Base-by-base conservation (phyloP, 176 grass and related monocot genomes). In the Carex scoparia region DNA sequence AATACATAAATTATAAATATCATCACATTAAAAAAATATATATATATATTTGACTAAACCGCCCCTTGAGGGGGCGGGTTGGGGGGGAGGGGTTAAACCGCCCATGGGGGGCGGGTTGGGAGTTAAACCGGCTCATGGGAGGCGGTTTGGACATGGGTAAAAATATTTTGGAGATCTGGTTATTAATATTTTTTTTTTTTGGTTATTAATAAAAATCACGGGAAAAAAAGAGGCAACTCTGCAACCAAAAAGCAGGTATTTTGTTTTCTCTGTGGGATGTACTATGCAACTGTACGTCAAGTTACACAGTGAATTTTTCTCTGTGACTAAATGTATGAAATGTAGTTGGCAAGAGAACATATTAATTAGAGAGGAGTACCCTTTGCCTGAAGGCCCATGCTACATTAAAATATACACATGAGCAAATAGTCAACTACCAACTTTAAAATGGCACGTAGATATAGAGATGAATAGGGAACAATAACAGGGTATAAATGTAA, bases 401-500 rank as follows among this genome's bases (percentile, higher is more conserved):
- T 56, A 56, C 49, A 57, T 56, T 72, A 72, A 72, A 71, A 33
- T 28, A 74, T 78, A 78, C 23, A 77, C 8, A 15, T 1, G 5
- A 77, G 23, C 49, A 55, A 56, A 16, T 78, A 78, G 74, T 78
- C 49, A 78, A 78, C 73, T 54, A 10, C 74, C 49, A 76, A 76
- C 71, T 54, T 28, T 28, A 76, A 54, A 76, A 53, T 30, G 71
- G 27, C 38, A 40, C 5, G 38, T 40, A 40, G 0, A 40, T 8
- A 46, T 37, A 69, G 32, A 74, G 7, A 30, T 54, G 1, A 55
- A 76, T 46, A 74, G 44, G 3, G 44, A 28, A 10, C 72, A 32
- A 15, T 28, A 78, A 19, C 11, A 57, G 51, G 74, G 51, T 78
- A 16, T 33, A 8, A 78, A 5, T 8, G 74, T 30, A 35, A 78